Percentiles rank a stretch among this genome's conserved stretches.
phyloP scores from a whole-genome alignment of 306 rosid genomes.

The Adenanthera pavonina region DNA sequence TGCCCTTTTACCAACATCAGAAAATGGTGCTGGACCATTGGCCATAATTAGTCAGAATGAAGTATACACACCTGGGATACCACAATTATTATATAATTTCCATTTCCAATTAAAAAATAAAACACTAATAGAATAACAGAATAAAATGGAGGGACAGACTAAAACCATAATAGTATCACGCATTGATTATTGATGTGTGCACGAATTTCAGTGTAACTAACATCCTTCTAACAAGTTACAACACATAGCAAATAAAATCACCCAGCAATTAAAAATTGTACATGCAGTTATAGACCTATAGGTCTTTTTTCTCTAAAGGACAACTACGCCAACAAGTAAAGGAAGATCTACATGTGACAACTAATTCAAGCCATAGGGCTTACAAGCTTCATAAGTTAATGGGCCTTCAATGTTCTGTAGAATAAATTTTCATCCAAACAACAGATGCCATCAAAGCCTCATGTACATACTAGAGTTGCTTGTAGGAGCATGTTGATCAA shows the following conservation, averaged over 20 bases:
- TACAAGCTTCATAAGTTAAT: not conserved
- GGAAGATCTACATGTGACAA: not conserved
- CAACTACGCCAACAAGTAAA: not conserved
- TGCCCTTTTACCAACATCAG: constrained; percentile 85
- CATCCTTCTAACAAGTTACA: not conserved
- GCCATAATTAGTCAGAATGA: constrained; percentile 63
- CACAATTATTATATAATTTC: constrained; percentile 4
- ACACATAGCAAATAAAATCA: not conserved
- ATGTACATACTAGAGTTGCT: not conserved
- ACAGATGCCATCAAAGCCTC: not conserved
- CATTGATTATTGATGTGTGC: not conserved
- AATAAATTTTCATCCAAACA: constrained; percentile 5
- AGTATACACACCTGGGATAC: constrained; percentile 42
- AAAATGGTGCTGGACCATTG: constrained; percentile 83
- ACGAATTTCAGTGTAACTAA: not conserved
- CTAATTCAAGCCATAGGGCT: not conserved
- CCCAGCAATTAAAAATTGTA: not conserved
- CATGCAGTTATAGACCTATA: not conserved
- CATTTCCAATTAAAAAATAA: not conserved
- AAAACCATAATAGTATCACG: not conserved
- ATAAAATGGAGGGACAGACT: not conserved
- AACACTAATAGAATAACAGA: not conserved
- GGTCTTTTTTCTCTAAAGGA: not conserved
- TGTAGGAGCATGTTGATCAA: not conserved
- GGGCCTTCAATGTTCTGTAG: not conserved